Evolutionary conservation across 1,284 basidiomycete genomes (phyloP), one percentile per base, ranked within the genome.

Genomic region (Amylostereum areolatum): DNA sequence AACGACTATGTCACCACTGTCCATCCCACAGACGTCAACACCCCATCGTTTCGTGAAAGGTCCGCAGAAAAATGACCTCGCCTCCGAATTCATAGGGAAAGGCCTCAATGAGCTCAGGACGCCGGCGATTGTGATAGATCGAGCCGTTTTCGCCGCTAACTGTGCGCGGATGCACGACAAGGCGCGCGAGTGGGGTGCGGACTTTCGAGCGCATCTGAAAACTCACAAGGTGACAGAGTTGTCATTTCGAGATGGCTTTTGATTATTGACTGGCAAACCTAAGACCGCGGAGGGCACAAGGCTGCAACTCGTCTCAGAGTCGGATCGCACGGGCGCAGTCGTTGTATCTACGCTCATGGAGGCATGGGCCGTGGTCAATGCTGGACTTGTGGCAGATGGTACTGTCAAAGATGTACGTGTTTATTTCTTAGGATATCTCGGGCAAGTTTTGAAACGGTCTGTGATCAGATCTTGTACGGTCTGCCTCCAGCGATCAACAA

Each of bases 151-250:
- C 63, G 75, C 75, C 36, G 65, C 71, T 29, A 94, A 94, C 64
- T 92, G 89, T 64, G 75, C 75, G 27, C 68, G 66, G 48, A 90
- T 94, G 82, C 81, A 85, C 54, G 61, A 71, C 43, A 82, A 78
- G 46, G 79, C 84, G 2, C 71, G 72, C 48, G 69, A 73, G 40
- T 83, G 83, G 73, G 83, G 82, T 5, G 81, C 86, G 29, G 68
- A 61, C 10, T 93, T 94, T 62, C 73, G 92, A 45, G 85, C 83
- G 5, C 92, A 94, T 64, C 73, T 94, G 47, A 94, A 94, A 67
- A 90, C 89, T 9, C 85, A 89, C 70, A 92, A 85, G 73, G 83
- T 82, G 41, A 18, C 18, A 54, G 28, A 56, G 10, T 3, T 24
- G 10, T 40, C 27, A 10, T 12, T 10, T n/a, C 47, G 28, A 3